Percentiles rank a stretch among this genome's conserved stretches.
Evolutionary conservation across 805 yeast genomes (phyloP).

Genomic region (Yarrowia hollandica): DNA sequence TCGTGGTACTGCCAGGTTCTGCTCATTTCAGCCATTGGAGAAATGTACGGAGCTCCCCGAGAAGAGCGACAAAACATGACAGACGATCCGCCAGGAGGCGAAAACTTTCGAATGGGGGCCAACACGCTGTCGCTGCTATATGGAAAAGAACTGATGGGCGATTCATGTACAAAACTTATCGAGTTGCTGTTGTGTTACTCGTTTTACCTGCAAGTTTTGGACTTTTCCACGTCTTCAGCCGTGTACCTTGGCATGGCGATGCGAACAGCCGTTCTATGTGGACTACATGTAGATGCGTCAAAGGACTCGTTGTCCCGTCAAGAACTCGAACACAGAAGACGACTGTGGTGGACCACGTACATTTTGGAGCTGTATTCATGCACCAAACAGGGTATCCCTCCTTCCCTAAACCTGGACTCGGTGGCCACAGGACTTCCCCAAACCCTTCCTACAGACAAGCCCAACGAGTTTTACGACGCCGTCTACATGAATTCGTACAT

Average conservation of each 20-base stretch:
- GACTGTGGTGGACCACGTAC: conserved; percentile 37
- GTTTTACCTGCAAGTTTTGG: conserved; percentile 34
- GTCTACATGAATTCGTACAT: conserved; percentile 34
- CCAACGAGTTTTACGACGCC: conserved; percentile 24
- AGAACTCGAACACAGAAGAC: conserved; percentile 35
- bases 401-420: conserved; percentile 32
- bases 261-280: conserved; percentile 33
- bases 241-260: conserved; percentile 33
- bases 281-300: conserved; percentile 34
- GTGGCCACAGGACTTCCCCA: conserved; percentile 32
- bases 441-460: conserved; percentile 23
- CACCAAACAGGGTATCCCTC: conserved; percentile 36
- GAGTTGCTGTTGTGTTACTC: conserved; percentile 34
- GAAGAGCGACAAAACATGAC: conserved; percentile 9
- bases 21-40: conserved; percentile 35
- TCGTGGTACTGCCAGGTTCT: conserved; percentile 32
- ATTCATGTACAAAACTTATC: conserved; percentile 28
- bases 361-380: conserved; percentile 34
- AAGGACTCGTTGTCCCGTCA: conserved; percentile 23
- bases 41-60: conserved; percentile 32
- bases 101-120: conserved; percentile 32
- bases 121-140: conserved; percentile 28
- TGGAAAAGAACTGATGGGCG: conserved; percentile 31
- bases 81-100: conserved; percentile 33
- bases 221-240: conserved; percentile 32